Evolutionary conservation across 331 rosid genomes (phyloP), one percentile per base, ranked within the genome.

Genomic region (Pyracantha coccinea): DNA sequence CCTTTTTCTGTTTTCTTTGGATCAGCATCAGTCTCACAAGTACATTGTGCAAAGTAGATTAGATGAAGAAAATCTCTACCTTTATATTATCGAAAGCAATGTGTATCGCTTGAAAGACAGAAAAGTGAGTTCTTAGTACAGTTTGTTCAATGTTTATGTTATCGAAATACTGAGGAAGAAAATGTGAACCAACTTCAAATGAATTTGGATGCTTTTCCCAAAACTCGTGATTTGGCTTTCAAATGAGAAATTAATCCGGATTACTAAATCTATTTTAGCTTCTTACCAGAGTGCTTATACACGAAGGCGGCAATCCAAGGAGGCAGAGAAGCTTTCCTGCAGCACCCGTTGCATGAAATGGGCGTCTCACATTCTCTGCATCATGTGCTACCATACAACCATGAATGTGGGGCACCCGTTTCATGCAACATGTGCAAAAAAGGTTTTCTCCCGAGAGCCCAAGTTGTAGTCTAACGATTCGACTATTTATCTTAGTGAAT

Each of bases 41-140:
- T 61, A 79, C 52, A 15, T 38, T 52, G 61, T 73, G 74, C 75
- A 58, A 50, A 53, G 32, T 73, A 72, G 50, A 59, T 24, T 71
- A 21, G 63, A 70, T 66, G 81, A 72, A 38, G 45, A 38, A 78
- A 27, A 53, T 4, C 10, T 13, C 23, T 17, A n/a, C n/a, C 66
- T 33, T 32, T 12, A 2, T 24, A 44, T 72, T 69, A 64, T 41
- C 61, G 53, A 16, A 63, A 59, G 31, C 72, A 41, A 27, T 71
- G 44, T 68, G 63, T 69, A 14, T 28, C 9, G 61, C 7, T 35
- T 20, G 68, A 24, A 54, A 65, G 21, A 35, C 50, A 78, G 33
- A 67, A 21, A 13, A 65, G 69, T 57, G 41, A 25, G 44, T 72
- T 11, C 10, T 41, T 41, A 25, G 33, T 38, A 41, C 32, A 21